Evolutionary conservation across 768 basidiomycete genomes (phyloP).

Genomic region (Solioccasus polychromus): DNA sequence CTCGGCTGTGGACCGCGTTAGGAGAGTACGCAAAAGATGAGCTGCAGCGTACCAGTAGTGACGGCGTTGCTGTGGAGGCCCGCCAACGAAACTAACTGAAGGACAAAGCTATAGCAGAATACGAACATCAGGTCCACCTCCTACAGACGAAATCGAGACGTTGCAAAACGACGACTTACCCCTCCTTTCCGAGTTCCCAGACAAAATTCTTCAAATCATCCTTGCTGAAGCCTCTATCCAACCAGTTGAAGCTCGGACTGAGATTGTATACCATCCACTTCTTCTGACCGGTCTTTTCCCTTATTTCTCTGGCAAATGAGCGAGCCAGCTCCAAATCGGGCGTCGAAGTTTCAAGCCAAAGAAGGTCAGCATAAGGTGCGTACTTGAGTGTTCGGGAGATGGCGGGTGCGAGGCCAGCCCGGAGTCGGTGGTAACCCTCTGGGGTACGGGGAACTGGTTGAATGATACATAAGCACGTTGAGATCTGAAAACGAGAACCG

Average conservation of each 20-base stretch:
- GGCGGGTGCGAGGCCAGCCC: constrained; percentile 77
- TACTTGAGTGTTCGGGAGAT: constrained; percentile 77
- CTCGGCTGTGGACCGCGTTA: constrained; percentile 50
- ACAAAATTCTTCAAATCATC: constrained; percentile 78
- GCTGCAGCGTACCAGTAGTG: constrained; percentile 55
- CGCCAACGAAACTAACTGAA: constrained; percentile 86
- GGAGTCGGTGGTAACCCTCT: constrained; percentile 90
- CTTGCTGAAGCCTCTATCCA: constrained; percentile 75
- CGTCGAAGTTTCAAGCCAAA: constrained; percentile 93
- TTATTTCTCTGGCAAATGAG: constrained; percentile 72
- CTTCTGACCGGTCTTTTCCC: constrained; percentile 55
- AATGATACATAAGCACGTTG: neutral
- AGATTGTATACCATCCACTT: constrained; percentile 92
- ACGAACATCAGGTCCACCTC: neutral
- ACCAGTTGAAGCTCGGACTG: constrained; percentile 94
- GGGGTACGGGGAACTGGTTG: constrained; percentile 76
- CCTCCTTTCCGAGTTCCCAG: constrained; percentile 89
- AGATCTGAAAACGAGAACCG: constrained; percentile 21
- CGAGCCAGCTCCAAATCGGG: constrained; percentile 80
- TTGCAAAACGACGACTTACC: constrained; percentile 39
- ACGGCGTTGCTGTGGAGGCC: constrained; percentile 86
- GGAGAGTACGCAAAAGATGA: neutral
- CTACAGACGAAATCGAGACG: neutral
- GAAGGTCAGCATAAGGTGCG: constrained; percentile 83
- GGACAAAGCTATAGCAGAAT: constrained; percentile 61